phyloP scores from a whole-genome alignment of 192 early-diverging fungal genomes.

The Spizellomyces punctatus region DNA sequence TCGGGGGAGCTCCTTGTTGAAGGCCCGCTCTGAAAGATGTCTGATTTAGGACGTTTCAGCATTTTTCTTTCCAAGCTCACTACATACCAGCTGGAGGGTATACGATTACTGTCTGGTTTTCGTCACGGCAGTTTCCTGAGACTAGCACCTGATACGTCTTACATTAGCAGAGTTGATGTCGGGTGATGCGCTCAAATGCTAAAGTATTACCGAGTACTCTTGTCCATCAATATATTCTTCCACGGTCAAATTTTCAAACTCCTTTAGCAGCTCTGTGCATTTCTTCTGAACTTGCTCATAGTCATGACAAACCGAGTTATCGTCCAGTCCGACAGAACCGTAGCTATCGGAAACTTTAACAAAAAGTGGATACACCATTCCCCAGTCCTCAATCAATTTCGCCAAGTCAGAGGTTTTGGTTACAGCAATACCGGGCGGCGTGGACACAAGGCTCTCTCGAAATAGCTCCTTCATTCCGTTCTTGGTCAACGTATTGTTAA shows the following conservation, averaged over 20 bases:
- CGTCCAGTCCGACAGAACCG: constrained; percentile 41
- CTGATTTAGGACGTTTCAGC: neutral
- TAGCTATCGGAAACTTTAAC: constrained; percentile 44
- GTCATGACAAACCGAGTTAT: constrained; percentile 38
- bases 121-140: constrained; percentile 42
- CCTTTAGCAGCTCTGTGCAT: constrained; percentile 25
- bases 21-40: constrained; percentile 32
- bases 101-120: constrained; percentile 33
- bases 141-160: constrained; percentile 29
- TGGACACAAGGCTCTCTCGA: constrained; percentile 38
- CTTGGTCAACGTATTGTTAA: constrained; percentile 45
- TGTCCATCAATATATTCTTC: constrained; percentile 48
- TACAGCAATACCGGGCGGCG: constrained; percentile 38
- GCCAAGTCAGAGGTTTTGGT: constrained; percentile 30
- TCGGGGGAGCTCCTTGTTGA: constrained; percentile 39
- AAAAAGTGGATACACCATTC: constrained; percentile 44
- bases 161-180: neutral
- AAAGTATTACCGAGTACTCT: constrained; percentile 38
- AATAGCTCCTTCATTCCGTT: constrained; percentile 47
- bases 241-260: constrained; percentile 39
- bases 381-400: constrained; percentile 28
- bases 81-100: constrained; percentile 38
- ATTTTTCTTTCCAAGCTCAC: neutral
- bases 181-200: neutral
- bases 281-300: constrained; percentile 30